These are phyloP conservation scores for Xylariales sp. DNA, from an alignment of 2,329 filamentous ascomycete genomes.

Conservation along the genomic window DNA sequence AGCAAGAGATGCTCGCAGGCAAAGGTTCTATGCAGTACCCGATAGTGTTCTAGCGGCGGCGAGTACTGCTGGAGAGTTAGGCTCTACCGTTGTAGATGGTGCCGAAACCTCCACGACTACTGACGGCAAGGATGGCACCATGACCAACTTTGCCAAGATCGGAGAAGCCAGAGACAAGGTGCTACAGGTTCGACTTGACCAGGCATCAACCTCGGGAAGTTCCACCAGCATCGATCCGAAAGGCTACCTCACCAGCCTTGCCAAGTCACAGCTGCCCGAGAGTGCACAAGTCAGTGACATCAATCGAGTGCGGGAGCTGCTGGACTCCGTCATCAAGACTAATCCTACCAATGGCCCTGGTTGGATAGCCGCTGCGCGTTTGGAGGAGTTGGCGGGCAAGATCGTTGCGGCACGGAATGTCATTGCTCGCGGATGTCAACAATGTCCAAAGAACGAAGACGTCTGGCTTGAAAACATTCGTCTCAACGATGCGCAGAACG, in stretches of 20 bases:
- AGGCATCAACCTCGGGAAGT: constrained; percentile 72
- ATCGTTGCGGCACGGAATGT: constrained; percentile 83
- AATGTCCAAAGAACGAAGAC: constrained; percentile 91
- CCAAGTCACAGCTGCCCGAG: constrained; percentile 74
- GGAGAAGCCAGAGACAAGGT: constrained; percentile 95
- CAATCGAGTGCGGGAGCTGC: constrained; percentile 82
- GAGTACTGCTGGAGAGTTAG: constrained; percentile 73
- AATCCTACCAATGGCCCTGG: constrained; percentile 93
- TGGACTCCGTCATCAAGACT: constrained; percentile 97
- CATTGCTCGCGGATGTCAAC: constrained; percentile 81
- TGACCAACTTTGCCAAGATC: constrained; percentile 98
- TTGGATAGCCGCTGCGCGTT: constrained; percentile 89
- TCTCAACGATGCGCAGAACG: constrained; percentile 86
- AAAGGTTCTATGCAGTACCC: constrained; percentile 92
- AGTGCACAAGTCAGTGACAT: constrained; percentile 87
- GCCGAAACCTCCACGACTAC: constrained; percentile 45
- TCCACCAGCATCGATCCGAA: constrained; percentile 91
- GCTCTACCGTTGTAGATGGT: constrained; percentile 85
- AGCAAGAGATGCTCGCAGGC: constrained; percentile 74
- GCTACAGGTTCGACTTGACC: constrained; percentile 86
- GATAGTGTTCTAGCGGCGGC: constrained; percentile 92
- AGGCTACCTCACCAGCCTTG: constrained; percentile 90
- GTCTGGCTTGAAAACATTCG: constrained; percentile 95
- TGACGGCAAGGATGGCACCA: constrained; percentile 69
- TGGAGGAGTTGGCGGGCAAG: constrained; percentile 92